These are phyloP conservation scores for Sphaerulina musiva DNA, from an alignment of 2,329 filamentous ascomycete species.

Conservation along the genomic window DNA sequence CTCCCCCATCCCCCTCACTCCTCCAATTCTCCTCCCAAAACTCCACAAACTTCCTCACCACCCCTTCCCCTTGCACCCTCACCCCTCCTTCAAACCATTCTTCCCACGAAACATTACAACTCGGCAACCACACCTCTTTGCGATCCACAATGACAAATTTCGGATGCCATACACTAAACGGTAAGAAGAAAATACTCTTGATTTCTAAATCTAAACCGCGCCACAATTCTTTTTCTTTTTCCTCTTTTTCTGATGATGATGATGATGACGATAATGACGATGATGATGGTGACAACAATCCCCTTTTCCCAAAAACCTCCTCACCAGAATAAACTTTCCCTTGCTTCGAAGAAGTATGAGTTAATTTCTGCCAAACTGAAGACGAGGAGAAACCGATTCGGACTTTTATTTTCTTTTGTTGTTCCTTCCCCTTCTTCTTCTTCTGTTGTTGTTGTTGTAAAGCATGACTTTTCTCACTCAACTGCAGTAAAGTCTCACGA, in stretches of 20 bases:
- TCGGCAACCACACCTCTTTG: conserved; percentile 60
- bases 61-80: conserved; percentile 52
- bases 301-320: conserved; percentile 54
- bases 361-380: conserved; percentile 65
- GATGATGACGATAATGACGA: no score
- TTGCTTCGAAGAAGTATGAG: conserved; percentile 58
- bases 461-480: conserved; percentile 47
- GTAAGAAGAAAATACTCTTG: conserved; percentile 72
- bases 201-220: conserved; percentile 61
- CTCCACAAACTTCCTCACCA: conserved; percentile 54
- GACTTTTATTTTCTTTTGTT: conserved; percentile 48
- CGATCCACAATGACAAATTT: conserved; percentile 75
- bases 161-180: conserved; percentile 80
- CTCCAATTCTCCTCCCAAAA: conserved; percentile 70
- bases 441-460: conserved; percentile 14
- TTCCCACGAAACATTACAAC: conserved; percentile 82
- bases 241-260: no score
- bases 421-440: background rate
- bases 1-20: conserved; percentile 16
- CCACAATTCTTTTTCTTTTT: conserved; percentile 35
- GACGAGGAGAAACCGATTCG: conserved; percentile 70
- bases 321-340: conserved; percentile 57
- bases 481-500: conserved; percentile 49
- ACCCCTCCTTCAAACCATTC: conserved; percentile 78
- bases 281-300: conserved; percentile 46